Evolutionary conservation across 352 stramenopile genomes (phyloP), one percentile per base, ranked within the genome.

Genomic region (Peronospora belbahrii): DNA sequence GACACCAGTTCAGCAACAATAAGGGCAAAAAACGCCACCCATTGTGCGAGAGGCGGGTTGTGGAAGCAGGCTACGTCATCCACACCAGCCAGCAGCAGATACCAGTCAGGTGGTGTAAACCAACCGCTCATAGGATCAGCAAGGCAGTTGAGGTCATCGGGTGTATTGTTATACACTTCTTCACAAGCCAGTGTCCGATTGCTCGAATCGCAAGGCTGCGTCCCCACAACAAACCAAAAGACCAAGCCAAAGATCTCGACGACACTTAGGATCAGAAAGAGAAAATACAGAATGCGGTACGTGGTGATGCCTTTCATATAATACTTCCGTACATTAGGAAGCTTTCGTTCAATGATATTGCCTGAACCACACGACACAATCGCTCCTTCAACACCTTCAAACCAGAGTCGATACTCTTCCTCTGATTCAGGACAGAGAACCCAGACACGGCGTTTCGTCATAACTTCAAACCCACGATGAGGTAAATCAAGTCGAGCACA

Each of bases 291-390:
- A 4, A 80, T 42, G 42, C 78, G 82, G 60, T 93, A 93, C 33
- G 65, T 79, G 10, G 62, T 63, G 52, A 79, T 83, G 47, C 82
- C 82, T 66, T 93, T 93, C 78, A 93, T 90, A 46, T 85, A 72
- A 67, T 93, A 93, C 71, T 88, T 88, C 33, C 82, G 78, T 17
- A 93, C 82, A 57, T 93, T 93, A 19, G 82, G 82, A 24, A 93
- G 67, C 62, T 85, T 85, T 30, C 82, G 78, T 43, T 93, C 75
- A 34, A 93, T 87, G 34, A 90, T 85, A 60, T 93, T 93, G 36
- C 82, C 76, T 2, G 78, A 73, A 11, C 82, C 82, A 28, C 64
- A 78, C 8, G 70, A 45, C 20, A 93, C 72, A 38, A 93, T 93
- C 14, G 74, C 70, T 14, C 65, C 47, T 52, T 93, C 82, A 1